Base-by-base conservation (phyloP, 2,329 filamentous ascomycete species). In the Emergomyces africanus region DNA sequence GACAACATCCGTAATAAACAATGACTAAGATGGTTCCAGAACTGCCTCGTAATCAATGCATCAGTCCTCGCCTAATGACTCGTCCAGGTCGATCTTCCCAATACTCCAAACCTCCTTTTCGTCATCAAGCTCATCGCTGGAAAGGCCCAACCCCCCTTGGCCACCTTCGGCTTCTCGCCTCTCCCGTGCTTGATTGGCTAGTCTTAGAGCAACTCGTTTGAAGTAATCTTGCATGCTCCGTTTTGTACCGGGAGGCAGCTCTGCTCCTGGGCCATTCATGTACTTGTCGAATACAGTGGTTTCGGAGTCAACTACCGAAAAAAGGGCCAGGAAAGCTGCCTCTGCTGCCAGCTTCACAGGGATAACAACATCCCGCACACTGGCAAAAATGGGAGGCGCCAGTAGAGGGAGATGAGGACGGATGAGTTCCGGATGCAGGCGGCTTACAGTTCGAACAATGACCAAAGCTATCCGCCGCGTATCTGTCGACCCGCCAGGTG, bases 201-300 rank as follows among this genome's bases (percentile, higher is more conserved):
- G 76, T 66, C 91, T 83, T 68, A 92, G 73, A 1, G 90, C 90
- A 64, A 99, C 89, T 48, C 94, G 81, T 80, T 96, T 96, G 77
- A 97, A 97, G 76, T 99, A 99, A 72, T 99, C 94, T 61, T 86
- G 82, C 87, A 99, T 96, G 71, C 87, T 90, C 66, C 92, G 82
- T 80, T 95, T 94, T 20, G 84, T 84, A 46, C 83, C 86, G 0
- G 88, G 75, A 9, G 85, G 79, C 61, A 96, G 74, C 2, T 83
- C 82, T 56, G 82, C 81, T 5, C 82, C 83, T 1, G 85, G 79
- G 0, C 85, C 84, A 10, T 82, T 79, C 77, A 96, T 85, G 74
- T 90, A 97, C 75, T 91, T 91, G 66, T 96, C 91, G 71, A 96
- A 97, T 23, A 96, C 84, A 63, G 83, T 85, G 61, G 79, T 81